phyloP scores from a whole-genome alignment of 1,284 basidiomycete species.

The Garcileccinum viscosum region DNA sequence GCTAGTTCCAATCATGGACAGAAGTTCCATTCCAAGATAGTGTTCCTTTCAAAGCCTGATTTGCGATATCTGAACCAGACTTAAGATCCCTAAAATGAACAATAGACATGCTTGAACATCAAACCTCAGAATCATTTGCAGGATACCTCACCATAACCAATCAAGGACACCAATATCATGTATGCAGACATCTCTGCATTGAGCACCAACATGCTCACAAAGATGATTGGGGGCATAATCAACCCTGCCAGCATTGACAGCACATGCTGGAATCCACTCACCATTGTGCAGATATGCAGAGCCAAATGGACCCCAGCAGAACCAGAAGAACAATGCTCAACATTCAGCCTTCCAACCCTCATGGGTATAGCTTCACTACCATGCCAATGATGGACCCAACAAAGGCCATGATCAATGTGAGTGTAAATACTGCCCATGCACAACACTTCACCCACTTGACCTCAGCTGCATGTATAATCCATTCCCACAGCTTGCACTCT shows the following conservation, averaged over 20 bases:
- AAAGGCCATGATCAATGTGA: not conserved
- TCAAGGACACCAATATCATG: constrained; percentile 83
- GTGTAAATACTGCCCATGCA: constrained; percentile 21
- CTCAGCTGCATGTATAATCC: constrained; percentile 43
- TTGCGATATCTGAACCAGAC: constrained; percentile 77
- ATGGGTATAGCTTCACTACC: not conserved
- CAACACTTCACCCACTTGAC: constrained; percentile 50
- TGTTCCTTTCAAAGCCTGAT: constrained; percentile 65
- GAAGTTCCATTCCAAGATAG: constrained; percentile 78
- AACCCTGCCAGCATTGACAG: constrained; percentile 83
- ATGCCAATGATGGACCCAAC: not conserved
- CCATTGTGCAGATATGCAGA: constrained; percentile 48
- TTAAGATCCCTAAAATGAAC: constrained; percentile 65
- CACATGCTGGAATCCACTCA: constrained; percentile 77
- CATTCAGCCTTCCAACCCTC: not conserved
- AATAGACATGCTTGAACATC: not conserved
- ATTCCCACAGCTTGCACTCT: constrained; percentile 50
- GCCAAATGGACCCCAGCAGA: not conserved
- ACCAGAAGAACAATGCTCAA: not conserved
- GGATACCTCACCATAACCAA: constrained; percentile 66
- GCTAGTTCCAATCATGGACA: constrained; percentile 86
- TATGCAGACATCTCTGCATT: constrained; percentile 69
- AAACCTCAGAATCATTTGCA: not conserved
- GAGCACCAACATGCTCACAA: constrained; percentile 67
- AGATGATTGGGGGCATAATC: constrained; percentile 83